These are phyloP conservation scores for Agapanthus africanus DNA, from an alignment of 106 monocot species.

Conservation along the genomic window DNA sequence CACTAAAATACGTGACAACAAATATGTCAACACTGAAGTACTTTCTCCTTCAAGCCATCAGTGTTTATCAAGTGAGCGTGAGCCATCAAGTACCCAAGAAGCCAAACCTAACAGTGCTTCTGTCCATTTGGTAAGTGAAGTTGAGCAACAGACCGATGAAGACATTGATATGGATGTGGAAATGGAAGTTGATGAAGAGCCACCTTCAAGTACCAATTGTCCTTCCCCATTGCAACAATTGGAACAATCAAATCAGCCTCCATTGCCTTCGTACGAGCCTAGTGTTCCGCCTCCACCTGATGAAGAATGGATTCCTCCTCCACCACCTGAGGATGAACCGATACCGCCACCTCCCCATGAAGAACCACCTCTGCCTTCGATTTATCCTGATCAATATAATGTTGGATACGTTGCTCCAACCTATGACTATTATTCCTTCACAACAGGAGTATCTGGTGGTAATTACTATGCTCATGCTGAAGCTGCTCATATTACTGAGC, in stretches of 20 bases:
- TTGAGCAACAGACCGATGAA: conserved; percentile 21
- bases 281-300: conserved; percentile 52
- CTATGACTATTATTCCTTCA: conserved; percentile 51
- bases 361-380: conserved; percentile 40
- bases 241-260: too few species aligned
- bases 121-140: conserved; percentile 10
- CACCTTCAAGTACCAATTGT: too few species aligned
- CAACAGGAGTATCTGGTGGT: conserved; percentile 22
- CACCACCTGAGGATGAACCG: conserved; percentile 71
- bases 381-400: conserved; percentile 54
- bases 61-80: conserved; percentile 7
- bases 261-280: conserved; percentile 31
- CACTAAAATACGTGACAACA: conserved; percentile 1
- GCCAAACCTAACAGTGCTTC: neutral
- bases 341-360: conserved; percentile 76
- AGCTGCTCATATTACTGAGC: conserved; percentile 30
- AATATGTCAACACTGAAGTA: conserved; percentile 7
- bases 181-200: conserved; percentile 96
- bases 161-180: conserved; percentile 96
- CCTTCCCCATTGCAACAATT: too few species aligned
- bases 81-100: conserved; percentile 3
- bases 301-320: conserved; percentile 90
- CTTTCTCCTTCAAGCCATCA: conserved; percentile 11
- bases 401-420: conserved; percentile 35
- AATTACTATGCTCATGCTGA: conserved; percentile 49